Percentiles rank a stretch among this genome's conserved stretches.
phyloP scores from a whole-genome alignment of 768 basidiomycete species.

The Podaxis sp. region DNA sequence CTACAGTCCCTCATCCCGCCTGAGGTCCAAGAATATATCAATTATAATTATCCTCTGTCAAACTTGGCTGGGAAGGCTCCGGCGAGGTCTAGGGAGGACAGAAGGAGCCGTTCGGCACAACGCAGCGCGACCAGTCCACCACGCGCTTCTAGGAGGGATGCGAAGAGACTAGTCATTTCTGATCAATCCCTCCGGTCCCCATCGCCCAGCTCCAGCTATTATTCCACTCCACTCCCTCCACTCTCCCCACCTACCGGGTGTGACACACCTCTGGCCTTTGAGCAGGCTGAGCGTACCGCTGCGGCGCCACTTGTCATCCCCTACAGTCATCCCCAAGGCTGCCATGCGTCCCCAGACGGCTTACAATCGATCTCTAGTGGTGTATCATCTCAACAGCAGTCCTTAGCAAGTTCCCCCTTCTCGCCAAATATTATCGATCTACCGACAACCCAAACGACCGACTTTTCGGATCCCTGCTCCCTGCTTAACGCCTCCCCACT shows the following conservation, averaged over 20 bases:
- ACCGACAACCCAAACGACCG: not conserved
- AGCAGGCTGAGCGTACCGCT: not conserved
- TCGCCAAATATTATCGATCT: not conserved
- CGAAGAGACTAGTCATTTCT: not conserved
- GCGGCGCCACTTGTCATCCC: not conserved
- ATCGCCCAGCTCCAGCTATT: not conserved
- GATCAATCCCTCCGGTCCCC: not conserved
- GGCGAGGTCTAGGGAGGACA: conserved; percentile 4
- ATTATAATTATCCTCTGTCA: conserved; percentile 10
- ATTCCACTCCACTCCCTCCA: not conserved
- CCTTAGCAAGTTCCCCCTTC: not conserved
- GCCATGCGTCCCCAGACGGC: not conserved
- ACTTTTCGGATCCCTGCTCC: not conserved
- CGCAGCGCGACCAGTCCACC: conserved; percentile 8
- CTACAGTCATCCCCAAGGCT: not conserved
- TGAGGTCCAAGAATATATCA: conserved; percentile 14
- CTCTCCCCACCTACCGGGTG: not conserved
- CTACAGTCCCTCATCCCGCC: conserved; percentile 30
- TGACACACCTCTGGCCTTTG: not conserved
- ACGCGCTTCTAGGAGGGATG: not conserved
- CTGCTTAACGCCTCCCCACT: not conserved
- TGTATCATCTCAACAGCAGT: not conserved
- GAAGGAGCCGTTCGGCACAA: conserved; percentile 1
- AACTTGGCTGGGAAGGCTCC: conserved; percentile 8
- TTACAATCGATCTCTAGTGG: not conserved